Evolutionary conservation across 495 filamentous ascomycete species (phyloP), one percentile per base, ranked within the genome.

Genomic region (Xylaria flabelliformis): DNA sequence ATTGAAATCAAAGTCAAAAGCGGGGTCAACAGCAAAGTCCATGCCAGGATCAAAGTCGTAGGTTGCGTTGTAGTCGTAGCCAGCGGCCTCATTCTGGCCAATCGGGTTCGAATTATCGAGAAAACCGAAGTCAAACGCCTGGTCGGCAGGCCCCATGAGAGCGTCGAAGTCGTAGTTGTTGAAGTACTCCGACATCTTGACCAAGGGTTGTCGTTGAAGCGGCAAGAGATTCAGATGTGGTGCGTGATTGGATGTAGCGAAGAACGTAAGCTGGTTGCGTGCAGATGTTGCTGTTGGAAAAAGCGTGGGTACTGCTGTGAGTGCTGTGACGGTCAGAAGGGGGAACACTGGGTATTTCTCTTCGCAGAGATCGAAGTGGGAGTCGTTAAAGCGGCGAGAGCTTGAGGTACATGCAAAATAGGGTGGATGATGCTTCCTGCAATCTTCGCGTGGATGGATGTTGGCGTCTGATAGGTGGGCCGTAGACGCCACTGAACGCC

Each of bases 141-240:
- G 92, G 78, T 94, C 91, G 68, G 93, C 93, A 53, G 90, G 88
- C 69, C 90, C 91, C 61, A 93, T 87, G n/a, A 94, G 86, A 42
- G 94, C 86, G 77, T 94, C 93, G 36, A 87, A 91, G 66, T 92
- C 92, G 74, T 93, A 89, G 78, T 93, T 90, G 83, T 93, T 90
- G 84, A 94, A 91, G 87, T 94, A 72, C 48, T 77, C 74, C 0
- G 76, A 76, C 76, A 77, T 77, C 39, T 58, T 74, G 76, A 26
- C 39, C 39, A 34, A 39, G 17, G 46, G 70, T 10, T 10, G 61
- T 56, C n/a, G 66, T 74, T 74, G 63, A 77, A 76, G 72, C 70
- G 64, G 76, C 72, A 48, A 76, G 67, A 41, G 59, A 72, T 67
- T 55, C 32, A 13, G 17, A 2, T 42, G 63, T n/a, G 70, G 15